These are phyloP conservation scores for Mortierella sp. DNA, from an alignment of 371 early-diverging fungal genomes.

Conservation along the genomic window DNA sequence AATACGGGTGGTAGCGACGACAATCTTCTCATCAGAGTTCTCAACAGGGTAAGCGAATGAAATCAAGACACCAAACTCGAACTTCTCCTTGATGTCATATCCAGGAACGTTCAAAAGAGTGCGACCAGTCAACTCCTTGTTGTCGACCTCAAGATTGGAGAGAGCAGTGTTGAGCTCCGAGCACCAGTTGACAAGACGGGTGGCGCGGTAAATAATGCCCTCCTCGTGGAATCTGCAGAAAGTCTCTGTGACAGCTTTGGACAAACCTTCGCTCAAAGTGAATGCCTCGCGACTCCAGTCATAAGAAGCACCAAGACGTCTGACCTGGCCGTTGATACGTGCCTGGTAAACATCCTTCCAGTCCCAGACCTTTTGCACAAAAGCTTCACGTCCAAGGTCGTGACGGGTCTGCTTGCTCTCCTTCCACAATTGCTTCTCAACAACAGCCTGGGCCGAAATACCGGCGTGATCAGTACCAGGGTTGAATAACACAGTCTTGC, in stretches of 20 bases:
- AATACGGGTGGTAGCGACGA: slow-evolving; percentile 99
- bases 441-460: slow-evolving; percentile 99
- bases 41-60: slow-evolving; percentile 95
- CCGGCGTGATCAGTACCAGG: slow-evolving; percentile 99
- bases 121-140: slow-evolving; percentile 89
- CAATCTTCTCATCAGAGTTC: slow-evolving; percentile 85
- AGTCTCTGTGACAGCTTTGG: slow-evolving; percentile 93
- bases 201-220: slow-evolving; percentile 98
- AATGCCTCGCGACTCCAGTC: slow-evolving; percentile 97
- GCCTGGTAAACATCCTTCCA: slow-evolving; percentile 95
- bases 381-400: slow-evolving; percentile 94
- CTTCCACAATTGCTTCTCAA: slow-evolving; percentile 95
- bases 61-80: slow-evolving; percentile 98
- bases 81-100: slow-evolving; percentile 91
- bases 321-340: slow-evolving; percentile 93
- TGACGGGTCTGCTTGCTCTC: slow-evolving; percentile 89
- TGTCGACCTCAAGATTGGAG: slow-evolving; percentile 98
- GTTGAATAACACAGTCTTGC: slow-evolving; percentile 94
- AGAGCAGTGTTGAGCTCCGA: slow-evolving; percentile 96
- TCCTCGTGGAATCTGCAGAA: slow-evolving; percentile 97
- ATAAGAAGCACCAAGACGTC: slow-evolving; percentile 94
- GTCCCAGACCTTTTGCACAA: slow-evolving; percentile 94
- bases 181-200: slow-evolving; percentile 99
- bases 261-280: slow-evolving; percentile 94
- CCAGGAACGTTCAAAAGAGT: slow-evolving; percentile 92